Evolutionary conservation across 768 basidiomycete species (phyloP), one percentile per base, ranked within the genome.

Genomic region (Gelatoporia subvermispora): DNA sequence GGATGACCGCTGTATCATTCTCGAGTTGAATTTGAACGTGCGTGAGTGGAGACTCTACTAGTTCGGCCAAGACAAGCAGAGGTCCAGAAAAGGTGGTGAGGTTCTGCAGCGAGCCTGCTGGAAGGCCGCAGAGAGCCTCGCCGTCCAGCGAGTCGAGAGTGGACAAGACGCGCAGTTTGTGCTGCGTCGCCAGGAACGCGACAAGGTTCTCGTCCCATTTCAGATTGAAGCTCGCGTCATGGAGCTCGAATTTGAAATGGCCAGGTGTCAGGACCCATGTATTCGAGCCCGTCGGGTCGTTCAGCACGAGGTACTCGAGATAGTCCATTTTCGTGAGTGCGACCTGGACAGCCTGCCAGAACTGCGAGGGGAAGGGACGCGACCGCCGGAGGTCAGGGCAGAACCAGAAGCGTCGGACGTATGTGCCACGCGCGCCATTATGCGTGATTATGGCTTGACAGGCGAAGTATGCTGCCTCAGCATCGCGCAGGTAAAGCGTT

Each of bases 171-270:
- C 60, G 67, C 34, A 84, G 65, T 24, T 69, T 64, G 11, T 58
- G 60, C 58, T 82, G 79, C 43, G 59, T 61, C 47, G 73, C 65
- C 23, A 83, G 64, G 61, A 84, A 84, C 15, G 65, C 63, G 45
- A 73, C 70, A 8, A 76, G 46, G 41, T 72, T 59, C 0, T 50
- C 38, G 54, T 79, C 77, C 78, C 80, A 83, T 5, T 63, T 53
- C 42, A 81, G 68, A 39, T 68, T 66, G n/a, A 82, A 58, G 21
- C 66, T 70, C 3, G 73, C 70, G 39, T 82, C 77, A 40, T 59
- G 64, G 20, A 82, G 71, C 46, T 72, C 72, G 64, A 81, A 81
- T 4, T 15, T 66, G 41, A 68, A 60, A 2, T 67, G 53, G 2
- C 65, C 59, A 39, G 69, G 64, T 54, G 72, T 61, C 50, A 81